Base-by-base conservation (phyloP, 2,329 filamentous ascomycete genomes). In the Colletotrichum godetiae region DNA sequence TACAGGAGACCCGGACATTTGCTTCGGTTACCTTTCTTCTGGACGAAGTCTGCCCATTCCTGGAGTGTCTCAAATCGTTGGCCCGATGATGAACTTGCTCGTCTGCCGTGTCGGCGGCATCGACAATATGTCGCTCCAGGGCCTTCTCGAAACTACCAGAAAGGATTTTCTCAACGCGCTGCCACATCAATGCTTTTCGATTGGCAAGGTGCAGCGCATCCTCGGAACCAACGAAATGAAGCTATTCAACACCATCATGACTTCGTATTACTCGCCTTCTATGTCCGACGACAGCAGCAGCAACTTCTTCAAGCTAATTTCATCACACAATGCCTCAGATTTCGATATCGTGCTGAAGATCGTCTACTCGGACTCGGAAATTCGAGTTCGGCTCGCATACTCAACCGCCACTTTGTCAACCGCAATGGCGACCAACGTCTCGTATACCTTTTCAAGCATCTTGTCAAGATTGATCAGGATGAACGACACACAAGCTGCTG, bases 241-340 rank as follows among this genome's bases (percentile, higher is more conserved):
- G 31, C 63, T 76, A 0, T 76, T 76, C 73, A 76, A 75, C 67
- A 76, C 68, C 15, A 73, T 75, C 12, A 56, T 76, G 22, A 70
- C 74, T 0, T 71, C 65, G 3, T 72, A 67, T 37, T 64, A 64
- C 22, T 69, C 65, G 0, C 59, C 66, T 4, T 22, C 24, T 4
- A 31, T 52, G 5, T 53, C 59, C 11, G 31, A 24, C 29, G 33
- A 46, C 5, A 52, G 19, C 35, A 11, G 37, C 6, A 52, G 55
- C 24, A 62, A 53, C 15, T 33, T 69, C 2, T 63, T 72, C 31
- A 69, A 35, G 13, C 37, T 72, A 2, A 19, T 72, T 1, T 31
- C 65, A 2, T 60, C 65, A 2, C 53, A 64, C 15, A 72, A 68
- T 19, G 66, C 70, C 3, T 72, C 66, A 1, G 70, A 72, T 5